Evolutionary conservation across 805 yeast genomes (phyloP).

Genomic region (Candida adriatica): DNA sequence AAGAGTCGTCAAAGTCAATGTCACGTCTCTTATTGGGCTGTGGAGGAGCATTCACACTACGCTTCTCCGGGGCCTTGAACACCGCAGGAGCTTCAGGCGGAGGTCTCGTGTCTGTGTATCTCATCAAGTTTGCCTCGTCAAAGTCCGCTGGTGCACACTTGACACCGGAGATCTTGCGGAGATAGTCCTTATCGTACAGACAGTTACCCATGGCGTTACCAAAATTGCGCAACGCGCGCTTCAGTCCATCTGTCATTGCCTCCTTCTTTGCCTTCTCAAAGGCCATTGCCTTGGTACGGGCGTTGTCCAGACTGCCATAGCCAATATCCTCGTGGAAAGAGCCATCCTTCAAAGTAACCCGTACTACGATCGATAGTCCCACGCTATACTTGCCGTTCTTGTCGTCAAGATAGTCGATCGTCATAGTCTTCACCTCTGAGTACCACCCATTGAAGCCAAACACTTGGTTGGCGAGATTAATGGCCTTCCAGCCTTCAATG

Average conservation of each 20-base stretch:
- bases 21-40: constrained; percentile 10
- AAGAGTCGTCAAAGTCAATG: constrained; percentile 44
- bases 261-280: constrained; percentile 82
- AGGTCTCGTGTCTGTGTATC: constrained; percentile 24
- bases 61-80: constrained; percentile 14
- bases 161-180: constrained; percentile 37
- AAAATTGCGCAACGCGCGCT: constrained; percentile 70
- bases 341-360: constrained; percentile 71
- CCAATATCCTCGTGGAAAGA: constrained; percentile 80
- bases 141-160: constrained; percentile 39
- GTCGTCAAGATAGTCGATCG: constrained; percentile 67
- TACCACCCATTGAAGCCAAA: constrained; percentile 85
- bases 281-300: constrained; percentile 64
- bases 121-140: constrained; percentile 34
- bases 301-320: constrained; percentile 76
- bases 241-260: constrained; percentile 77
- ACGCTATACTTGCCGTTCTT: constrained; percentile 50
- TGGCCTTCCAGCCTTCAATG: constrained; percentile 80
- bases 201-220: constrained; percentile 84
- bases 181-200: constrained; percentile 67
- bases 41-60: constrained; percentile 5
- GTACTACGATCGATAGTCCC: constrained; percentile 66
- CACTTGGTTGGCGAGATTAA: constrained; percentile 71
- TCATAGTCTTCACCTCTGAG: constrained; percentile 58
- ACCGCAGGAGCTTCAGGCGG: constrained; percentile 12